A percentile compares a stretch with the other conserved stretches of the same genome.
Conservation (phyloP, 2,329 filamentous ascomycete species). For the Diaporthe amygdali region DNA sequence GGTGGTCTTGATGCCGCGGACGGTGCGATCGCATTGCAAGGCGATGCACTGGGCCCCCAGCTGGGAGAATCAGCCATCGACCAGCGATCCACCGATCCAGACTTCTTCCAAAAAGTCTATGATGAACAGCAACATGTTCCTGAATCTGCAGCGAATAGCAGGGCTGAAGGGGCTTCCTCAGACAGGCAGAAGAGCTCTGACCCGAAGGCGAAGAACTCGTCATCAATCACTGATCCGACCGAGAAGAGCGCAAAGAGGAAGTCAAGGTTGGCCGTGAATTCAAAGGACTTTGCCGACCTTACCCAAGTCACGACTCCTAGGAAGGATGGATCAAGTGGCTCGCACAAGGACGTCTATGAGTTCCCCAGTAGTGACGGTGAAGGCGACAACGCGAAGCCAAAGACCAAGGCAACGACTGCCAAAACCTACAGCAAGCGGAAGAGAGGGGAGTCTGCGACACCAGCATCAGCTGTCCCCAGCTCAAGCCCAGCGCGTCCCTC, state of each 20-base stretch:
- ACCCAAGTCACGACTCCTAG: constrained; percentile 40
- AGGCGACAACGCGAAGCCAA: constrained; percentile 13
- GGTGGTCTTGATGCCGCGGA: neutral
- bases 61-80: constrained; percentile 19
- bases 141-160: neutral
- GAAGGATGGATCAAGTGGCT: constrained; percentile 25
- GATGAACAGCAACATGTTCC: constrained; percentile 47
- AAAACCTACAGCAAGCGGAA: constrained; percentile 28
- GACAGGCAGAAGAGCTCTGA: constrained; percentile 11
- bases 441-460: neutral
- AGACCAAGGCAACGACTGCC: neutral
- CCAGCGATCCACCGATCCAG: constrained; percentile 50
- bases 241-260: constrained; percentile 21
- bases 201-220: constrained; percentile 23
- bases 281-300: constrained; percentile 30
- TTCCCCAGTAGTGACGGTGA: constrained; percentile 49
- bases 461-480: neutral
- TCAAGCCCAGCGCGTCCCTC: constrained; percentile 1
- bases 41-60: neutral
- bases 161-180: neutral
- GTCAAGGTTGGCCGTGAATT: neutral
- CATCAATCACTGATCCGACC: constrained; percentile 35
- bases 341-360: constrained; percentile 45
- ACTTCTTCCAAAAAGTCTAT: constrained; percentile 53
- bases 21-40: neutral